Percentiles rank a stretch among this genome's conserved stretches.
These are phyloP conservation scores for Pharus latifolius DNA, from an alignment of 176 grass and related monocot species.

Conservation along the genomic window DNA sequence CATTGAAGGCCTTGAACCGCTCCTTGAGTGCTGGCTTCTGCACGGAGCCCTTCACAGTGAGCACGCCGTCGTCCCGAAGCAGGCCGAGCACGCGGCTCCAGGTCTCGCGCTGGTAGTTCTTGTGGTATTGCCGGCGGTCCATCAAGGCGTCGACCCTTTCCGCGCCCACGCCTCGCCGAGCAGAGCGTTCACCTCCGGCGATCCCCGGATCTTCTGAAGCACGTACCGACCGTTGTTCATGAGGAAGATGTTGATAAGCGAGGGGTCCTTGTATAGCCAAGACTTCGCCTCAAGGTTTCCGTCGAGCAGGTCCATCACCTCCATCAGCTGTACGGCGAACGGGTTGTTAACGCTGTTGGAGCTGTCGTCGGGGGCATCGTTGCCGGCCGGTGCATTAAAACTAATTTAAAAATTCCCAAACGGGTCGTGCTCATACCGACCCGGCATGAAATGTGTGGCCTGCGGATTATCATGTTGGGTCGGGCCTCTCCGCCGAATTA, in stretches of 20 bases:
- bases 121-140: conserved; percentile 71
- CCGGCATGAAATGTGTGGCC: no score
- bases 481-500: no score
- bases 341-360: no score
- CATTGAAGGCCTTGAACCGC: conserved; percentile 81
- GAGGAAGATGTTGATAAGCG: conserved; percentile 68
- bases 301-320: conserved; percentile 75
- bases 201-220: conserved; percentile 78
- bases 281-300: conserved; percentile 65
- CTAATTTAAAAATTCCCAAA: no score
- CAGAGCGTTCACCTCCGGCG: conserved; percentile 45
- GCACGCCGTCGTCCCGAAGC: conserved; percentile 60
- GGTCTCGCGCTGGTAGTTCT: conserved; percentile 97
- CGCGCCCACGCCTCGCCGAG: conserved; percentile 66
- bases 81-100: conserved; percentile 64
- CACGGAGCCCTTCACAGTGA: conserved; percentile 59
- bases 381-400: not conserved
- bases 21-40: conserved; percentile 82
- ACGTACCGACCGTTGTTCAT: conserved; percentile 99
- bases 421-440: no score
- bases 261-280: conserved; percentile 63
- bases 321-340: conserved; percentile 55
- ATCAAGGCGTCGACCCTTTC: conserved; percentile 66
- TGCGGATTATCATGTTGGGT: no score
- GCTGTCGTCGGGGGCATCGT: not conserved